Evolutionary conservation across 2,329 filamentous ascomycete genomes (phyloP), one percentile per base, ranked within the genome.

Genomic region (Cryphonectria parasitica): DNA sequence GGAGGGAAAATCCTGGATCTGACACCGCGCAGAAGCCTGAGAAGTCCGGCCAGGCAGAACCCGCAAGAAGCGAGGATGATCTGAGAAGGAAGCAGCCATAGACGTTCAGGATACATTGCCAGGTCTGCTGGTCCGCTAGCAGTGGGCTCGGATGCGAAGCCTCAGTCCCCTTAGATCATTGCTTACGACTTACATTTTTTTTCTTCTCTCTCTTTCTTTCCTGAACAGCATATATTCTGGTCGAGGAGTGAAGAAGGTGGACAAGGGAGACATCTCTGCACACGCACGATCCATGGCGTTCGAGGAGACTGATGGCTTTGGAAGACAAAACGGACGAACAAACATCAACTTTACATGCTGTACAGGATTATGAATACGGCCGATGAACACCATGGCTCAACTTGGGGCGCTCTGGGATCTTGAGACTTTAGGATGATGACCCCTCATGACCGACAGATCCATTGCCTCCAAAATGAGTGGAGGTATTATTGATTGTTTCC

Each of bases 331-430:
- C 31, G 61, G 54, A 56, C 22, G 36, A 58, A 60, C 60, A 62
- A 41, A 28, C n/a, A 62, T 62, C 19, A 19, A 34, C 25, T 58
- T 58, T 41, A 36, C 39, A 64, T 67, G 67, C 64, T 66, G 64
- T 67, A 61, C 36, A 64, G 56, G 45, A 65, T n/a, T 28, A 63
- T 43, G 64, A 56, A 66, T 56, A 62, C 45, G 64, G 36, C 58
- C 52, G 49, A 75, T 73, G 74, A 74, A 73, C 73, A 73, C 65
- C 72, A 68, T 72, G 73, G 73, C 73, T 75, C 75, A 76, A 72
- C 73, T 74, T 71, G 71, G 73, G 69, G 75, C 77, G 75, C 77
- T 77, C 69, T 72, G 69, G 73, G 73, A 66, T 70, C 61, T 72
- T 72, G 66, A 75, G 69, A 73, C 72, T 72, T 75, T 72, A 76